Base-by-base conservation (phyloP, 2,329 filamentous ascomycete species). In the Beauveria brongniartii region DNA sequence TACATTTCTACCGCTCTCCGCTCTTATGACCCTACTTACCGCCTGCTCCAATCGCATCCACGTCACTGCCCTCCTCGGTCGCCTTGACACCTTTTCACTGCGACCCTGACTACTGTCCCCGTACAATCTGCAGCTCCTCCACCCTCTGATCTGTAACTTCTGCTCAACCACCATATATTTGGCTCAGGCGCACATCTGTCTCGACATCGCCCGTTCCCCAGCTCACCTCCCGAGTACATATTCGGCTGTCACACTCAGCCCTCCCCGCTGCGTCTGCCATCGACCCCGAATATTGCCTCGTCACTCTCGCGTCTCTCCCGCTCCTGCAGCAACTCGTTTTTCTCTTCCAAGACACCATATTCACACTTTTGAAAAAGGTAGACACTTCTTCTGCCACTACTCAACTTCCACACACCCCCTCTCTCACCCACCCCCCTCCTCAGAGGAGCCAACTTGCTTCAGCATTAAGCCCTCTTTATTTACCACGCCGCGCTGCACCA, bases 401-500 rank as follows among this genome's bases (percentile, higher is more conserved):
- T n/a, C 56, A 26, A 34, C 43, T 22, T 34, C 18, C 48, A 52
- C 56, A 34, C 56, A 16, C 56, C 56, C 46, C 55, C 30, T 44
- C 46, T n/a, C 46, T n/a, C 56, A 24, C 26, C 26, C 56, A 52
- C 47, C 56, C 56, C 56, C 46, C 44, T 30, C 47, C 56, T 26
- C 40, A 34, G 37, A 37, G 43, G 28, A 52, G 30, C 46, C 55
- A 30, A 26, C 55, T 22, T 57, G 37, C 55, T 40, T 41, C 44
- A 46, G 34, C 48, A 59, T 18, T 28, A 50, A 41, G 44, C 26
- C n/a, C 24, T 46, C 54, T 34, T 28, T n/a, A 6, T 34, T 30
- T 59, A 40, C 56, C 56, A 48, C 56, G 56, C 56, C 37, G 46
- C 22, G 26, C 47, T 52, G 56, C 56, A 52, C 37, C 56, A 59